Evolutionary conservation across 495 filamentous ascomycete genomes (phyloP), one percentile per base, ranked within the genome.

Genomic region (Copromyces sp.): DNA sequence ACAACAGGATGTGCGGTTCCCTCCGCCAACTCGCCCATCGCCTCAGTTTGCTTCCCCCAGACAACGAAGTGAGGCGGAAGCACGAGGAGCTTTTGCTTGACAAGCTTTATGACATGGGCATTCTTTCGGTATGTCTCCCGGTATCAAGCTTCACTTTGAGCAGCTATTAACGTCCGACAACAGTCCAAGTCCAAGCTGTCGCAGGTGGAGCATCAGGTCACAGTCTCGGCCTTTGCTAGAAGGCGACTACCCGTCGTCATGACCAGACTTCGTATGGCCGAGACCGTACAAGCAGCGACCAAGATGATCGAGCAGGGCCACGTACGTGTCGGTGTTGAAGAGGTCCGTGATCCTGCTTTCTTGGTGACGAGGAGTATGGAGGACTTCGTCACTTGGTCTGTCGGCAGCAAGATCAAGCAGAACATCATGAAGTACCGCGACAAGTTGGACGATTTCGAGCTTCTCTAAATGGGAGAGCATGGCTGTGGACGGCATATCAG

Each of bases 371-470:
- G 91, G 73, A 93, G 90, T 76, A 92, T 97, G 90, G 95, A 98
- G 83, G 95, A 99, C 81, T 98, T 95, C 73, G 91, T 99, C 35
- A 98, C 95, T 4, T 99, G 95, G 95, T 92, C 95, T 39, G 93
- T 96, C 75, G 92, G 91, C 69, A 94, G 92, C 80, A 98, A 97
- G 92, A 97, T 98, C 83, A 97, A 95, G 90, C 86, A 91, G 78
- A 95, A 91, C 76, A 94, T 98, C 72, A 88, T 97, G 89, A 90
- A 90, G 79, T 99, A 98, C 80, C 89, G 94, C 73, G 93, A 97
- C 81, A 93, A 97, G 83, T 80, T 97, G 83, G 95, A 99, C 84
- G 95, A 99, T 82, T 98, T 95, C 79, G 96, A 98, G 85, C 84
- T 97, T 76, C 83, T 97, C 76, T 96, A 72, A 82, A 39, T 29